Base-by-base conservation (phyloP, 768 basidiomycete genomes). In the Agrocybe pediades region DNA sequence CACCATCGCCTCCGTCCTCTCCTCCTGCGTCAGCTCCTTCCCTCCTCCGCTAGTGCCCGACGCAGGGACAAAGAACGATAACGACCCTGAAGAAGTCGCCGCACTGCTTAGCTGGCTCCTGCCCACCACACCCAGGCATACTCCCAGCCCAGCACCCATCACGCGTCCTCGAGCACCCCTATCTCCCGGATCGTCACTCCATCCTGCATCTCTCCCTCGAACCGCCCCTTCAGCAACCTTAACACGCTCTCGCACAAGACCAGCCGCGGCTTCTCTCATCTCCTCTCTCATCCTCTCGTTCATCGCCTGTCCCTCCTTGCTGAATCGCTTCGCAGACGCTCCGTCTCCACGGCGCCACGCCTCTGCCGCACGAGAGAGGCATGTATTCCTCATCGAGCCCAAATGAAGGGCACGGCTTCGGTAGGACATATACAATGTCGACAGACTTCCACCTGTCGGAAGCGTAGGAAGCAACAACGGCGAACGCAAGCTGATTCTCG, bases 301-400 rank as follows among this genome's bases (percentile, higher is more conserved):
- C 54, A 97, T 74, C 39, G 96, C 93, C 62, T 96, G 92, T 1
- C 95, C 97, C 65, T 98, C 95, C 39, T 92, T 78, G 57, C 89
- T 92, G 73, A 96, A 98, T 43, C 93, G 79, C 71, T 98, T 97
- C 30, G 97, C 97, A 0, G 91, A 89, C 0, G 95, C 94, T 2
- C 96, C 96, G 61, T 99, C 97, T 1, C 96, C 95, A 2, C 93
- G 81, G 50, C 92, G 81, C 92, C 94, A 99, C 2, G 95, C 94
- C 63, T 97, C 95, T 2, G 97, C 96, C 11, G 97, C 97, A 41
- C 94, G 85, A 1, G 92, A 92, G 23, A 99, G 78, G 68, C 92
- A 97, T 15, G 93, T 93, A 62, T 98, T 98, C 30, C 97, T 80
- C 26, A 92, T 92, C 1, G 93, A 90, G 46, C 96, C 97, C 20